phyloP scores from a whole-genome alignment of 495 filamentous ascomycete genomes.

The Polyplosphaeria fusca region DNA sequence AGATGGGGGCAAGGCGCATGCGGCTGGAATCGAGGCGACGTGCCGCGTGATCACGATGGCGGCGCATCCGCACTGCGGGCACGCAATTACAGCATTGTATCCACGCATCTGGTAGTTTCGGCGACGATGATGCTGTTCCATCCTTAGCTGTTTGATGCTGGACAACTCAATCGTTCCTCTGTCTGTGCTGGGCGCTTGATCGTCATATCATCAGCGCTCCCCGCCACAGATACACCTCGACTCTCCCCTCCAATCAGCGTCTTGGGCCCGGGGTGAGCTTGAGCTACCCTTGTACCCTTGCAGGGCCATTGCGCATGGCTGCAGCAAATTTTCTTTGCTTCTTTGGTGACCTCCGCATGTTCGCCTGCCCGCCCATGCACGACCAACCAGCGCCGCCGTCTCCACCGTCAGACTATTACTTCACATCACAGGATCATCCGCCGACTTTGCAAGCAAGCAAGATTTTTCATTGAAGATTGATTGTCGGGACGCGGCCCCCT shows the following conservation, averaged over 20 bases:
- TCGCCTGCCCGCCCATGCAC: slow-evolving; percentile 18
- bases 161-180: too few species aligned
- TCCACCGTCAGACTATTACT: neutral
- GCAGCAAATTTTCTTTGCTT: slow-evolving; percentile 28
- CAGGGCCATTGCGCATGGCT: slow-evolving; percentile 10
- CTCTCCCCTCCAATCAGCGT: slow-evolving; percentile 6
- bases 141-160: too few species aligned
- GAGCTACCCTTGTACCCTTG: too few species aligned
- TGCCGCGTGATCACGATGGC: neutral
- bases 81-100: too few species aligned
- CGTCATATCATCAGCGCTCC: too few species aligned
- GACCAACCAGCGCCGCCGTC: neutral
- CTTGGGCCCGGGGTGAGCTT: too few species aligned
- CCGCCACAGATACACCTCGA: slow-evolving; percentile 1
- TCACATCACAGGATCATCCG: neutral
- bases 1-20: neutral
- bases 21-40: neutral
- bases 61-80: too few species aligned
- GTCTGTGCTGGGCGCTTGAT: too few species aligned
- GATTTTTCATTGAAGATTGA: slow-evolving; percentile 11
- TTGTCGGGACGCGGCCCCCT: neutral
- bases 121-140: too few species aligned
- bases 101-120: too few species aligned
- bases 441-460: neutral
- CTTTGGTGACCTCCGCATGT: slow-evolving; percentile 11